Evolutionary conservation across 2,329 filamentous ascomycete genomes (phyloP), one percentile per base, ranked within the genome.

Genomic region (Aspergillus vadensis): DNA sequence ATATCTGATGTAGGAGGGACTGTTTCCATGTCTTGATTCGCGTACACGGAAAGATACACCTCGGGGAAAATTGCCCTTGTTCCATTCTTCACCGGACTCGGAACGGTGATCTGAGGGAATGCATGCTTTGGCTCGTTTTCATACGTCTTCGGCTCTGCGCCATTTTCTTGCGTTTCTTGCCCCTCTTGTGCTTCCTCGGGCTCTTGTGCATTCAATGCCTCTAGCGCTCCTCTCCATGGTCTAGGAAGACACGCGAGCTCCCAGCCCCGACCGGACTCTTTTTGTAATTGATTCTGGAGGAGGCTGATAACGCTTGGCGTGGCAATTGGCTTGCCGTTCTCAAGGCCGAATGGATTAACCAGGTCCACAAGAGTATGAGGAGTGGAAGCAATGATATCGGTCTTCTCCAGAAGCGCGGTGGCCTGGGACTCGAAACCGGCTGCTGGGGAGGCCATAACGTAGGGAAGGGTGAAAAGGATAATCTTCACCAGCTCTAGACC

Each of bases 381-480:
- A 64, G 95, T 92, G 2, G 90, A 91, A 10, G 94, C 92, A 69
- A 98, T 96, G 65, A 98, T 92, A 58, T 95, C 93, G 2, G 95
- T 98, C 81, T 96, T 97, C 66, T 96, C 91, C 74, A 99, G 87
- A 56, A 98, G 82, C 50, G 91, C 88, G 1, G 85, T 83, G 2
- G 92, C 92, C 71, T 90, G 90, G 65, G 90, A 83, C 68, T 89
- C 86, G 71, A 90, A 88, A 53, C 87, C 86, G 3, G 83, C 82
- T 3, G 90, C 89, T 0, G 88, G 86, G 2, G 91, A 87, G 9
- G 88, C 86, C 83, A 97, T 88, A 57, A 92, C 83, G 75, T 98
- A 99, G 0, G 95, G 94, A 60, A 99, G 90, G 0, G 94, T 97
- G 52, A 97, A 86, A 48, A 98, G 86, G 66, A 99, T 97, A 69